Evolutionary conservation across 768 basidiomycete species (phyloP).

Genomic region (Leucocoprinus birnbaumii): DNA sequence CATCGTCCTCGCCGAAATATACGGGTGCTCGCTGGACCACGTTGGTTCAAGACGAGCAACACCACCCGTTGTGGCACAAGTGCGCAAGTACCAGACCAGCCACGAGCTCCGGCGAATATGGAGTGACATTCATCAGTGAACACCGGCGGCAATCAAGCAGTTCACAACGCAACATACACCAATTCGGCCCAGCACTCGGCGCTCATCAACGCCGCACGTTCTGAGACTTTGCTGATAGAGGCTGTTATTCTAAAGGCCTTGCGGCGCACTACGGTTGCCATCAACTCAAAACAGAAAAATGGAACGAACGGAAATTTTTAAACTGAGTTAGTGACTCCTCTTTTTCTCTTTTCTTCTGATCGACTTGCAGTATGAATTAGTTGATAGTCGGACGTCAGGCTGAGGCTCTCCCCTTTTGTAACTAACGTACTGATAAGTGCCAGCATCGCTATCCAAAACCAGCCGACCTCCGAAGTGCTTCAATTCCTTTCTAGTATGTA

Average conservation of each 20-base stretch:
- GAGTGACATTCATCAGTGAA: neutral
- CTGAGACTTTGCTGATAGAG: neutral
- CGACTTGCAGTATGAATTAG: too few species aligned
- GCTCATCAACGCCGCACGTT: constrained; percentile 2
- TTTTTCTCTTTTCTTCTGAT: too few species aligned
- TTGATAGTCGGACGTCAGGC: neutral
- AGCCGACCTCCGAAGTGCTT: neutral
- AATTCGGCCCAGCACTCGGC: neutral
- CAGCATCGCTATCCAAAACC: neutral
- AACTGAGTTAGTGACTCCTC: too few species aligned
- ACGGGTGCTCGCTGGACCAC: too few species aligned
- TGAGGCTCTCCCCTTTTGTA: neutral
- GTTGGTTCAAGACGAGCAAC: neutral
- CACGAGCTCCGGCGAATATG: constrained; percentile 1
- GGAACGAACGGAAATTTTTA: neutral
- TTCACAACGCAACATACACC: neutral
- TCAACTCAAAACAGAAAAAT: neutral
- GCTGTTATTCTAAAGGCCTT: too few species aligned
- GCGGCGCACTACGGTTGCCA: too few species aligned
- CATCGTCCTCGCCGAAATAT: too few species aligned
- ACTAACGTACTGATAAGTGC: neutral
- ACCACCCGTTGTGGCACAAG: neutral
- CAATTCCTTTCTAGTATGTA: neutral
- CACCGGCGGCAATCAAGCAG: constrained; percentile 3
- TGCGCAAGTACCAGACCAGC: constrained; percentile 3